phyloP scores from a whole-genome alignment of 2,329 filamentous ascomycete genomes.

The Rugonectria rugulosa region DNA sequence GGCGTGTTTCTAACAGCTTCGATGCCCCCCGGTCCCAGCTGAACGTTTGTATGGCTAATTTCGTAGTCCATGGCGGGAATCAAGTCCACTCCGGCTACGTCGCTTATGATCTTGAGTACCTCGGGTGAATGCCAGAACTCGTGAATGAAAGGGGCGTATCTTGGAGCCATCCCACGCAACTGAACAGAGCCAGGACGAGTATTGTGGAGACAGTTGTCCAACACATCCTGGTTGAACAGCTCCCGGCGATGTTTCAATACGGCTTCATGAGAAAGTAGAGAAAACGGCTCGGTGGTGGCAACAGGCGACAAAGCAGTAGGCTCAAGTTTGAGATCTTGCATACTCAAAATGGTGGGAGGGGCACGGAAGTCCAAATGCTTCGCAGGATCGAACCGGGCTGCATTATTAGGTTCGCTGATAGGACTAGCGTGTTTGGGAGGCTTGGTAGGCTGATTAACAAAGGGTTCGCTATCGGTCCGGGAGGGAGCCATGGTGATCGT shows the following conservation, averaged over 20 bases:
- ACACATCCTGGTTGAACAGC: constrained; percentile 33
- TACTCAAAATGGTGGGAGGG: constrained; percentile 26
- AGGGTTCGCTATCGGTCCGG: constrained; percentile 11
- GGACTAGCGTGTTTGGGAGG: neutral
- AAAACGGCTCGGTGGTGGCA: constrained; percentile 43
- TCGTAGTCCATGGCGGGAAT: constrained; percentile 65
- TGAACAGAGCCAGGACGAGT: constrained; percentile 39
- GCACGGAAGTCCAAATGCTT: constrained; percentile 31
- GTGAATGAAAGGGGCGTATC: constrained; percentile 43
- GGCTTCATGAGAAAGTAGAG: constrained; percentile 36
- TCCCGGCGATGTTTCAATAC: constrained; percentile 31
- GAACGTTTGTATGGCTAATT: constrained; percentile 65
- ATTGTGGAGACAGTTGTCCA: constrained; percentile 41
- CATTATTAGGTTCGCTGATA: neutral
- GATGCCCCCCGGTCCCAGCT: constrained; percentile 30
- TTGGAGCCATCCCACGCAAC: constrained; percentile 40
- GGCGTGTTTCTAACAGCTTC: constrained; percentile 36
- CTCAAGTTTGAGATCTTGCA: constrained; percentile 33
- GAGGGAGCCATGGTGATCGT: constrained; percentile 26
- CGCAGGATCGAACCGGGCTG: constrained; percentile 21
- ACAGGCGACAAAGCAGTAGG: constrained; percentile 32
- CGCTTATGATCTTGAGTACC: constrained; percentile 60
- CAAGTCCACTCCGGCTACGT: constrained; percentile 65
- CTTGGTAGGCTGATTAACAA: neutral
- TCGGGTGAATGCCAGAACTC: constrained; percentile 63